Base-by-base conservation (phyloP, 306 rosid species). In the Malus sieversii region DNA sequence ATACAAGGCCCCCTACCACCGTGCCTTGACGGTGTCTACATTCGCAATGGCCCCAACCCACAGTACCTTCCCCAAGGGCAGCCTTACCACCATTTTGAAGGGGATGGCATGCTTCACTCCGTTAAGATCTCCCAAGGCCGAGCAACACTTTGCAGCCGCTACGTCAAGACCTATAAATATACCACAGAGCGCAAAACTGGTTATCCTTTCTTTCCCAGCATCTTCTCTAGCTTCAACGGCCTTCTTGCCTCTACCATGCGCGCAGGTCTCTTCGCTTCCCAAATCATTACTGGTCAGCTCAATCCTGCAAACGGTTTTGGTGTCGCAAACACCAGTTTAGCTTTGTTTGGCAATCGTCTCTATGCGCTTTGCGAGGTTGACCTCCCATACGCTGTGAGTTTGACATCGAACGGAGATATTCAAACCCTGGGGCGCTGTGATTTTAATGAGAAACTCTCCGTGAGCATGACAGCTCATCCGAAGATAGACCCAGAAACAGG, bases 1-100 rank as follows among this genome's bases (percentile, higher is more conserved):
- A 68, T 85, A 0, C 16, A 88, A 4, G 97, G 96, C 25, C 33
- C 90, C 0, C 77, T 94, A 4, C 97, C 95, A 0, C 73, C 85
- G 0, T 89, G 84, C 57, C 93, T 90, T 2, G 80, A 88, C 45
- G 98, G 98, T 3, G 96, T 91, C 1, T 95, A 95, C 79, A 90
- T 94, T 22, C 82, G 96, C 66, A 94, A 92, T 61, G 98, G 98
- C 15, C 98, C 98, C 0, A 92, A 94, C 83, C 96, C 98, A 0
- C 98, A 94, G 45, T 90, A 82, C 86, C 92, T 92, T 12, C 98
- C 98, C 0, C 90, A 90, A 5, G 97, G 98, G 19, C 18, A 16
- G n/a, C 98, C 98, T 3, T 92, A 94, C 89, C 98, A 94, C 59
- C 92, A 92, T 68, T 94, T 94, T 78, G 97, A 94, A 46, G 97